Evolutionary conservation across 192 early-diverging fungal species (phyloP).

Genomic region (Fimicolochytrium jonesii): DNA sequence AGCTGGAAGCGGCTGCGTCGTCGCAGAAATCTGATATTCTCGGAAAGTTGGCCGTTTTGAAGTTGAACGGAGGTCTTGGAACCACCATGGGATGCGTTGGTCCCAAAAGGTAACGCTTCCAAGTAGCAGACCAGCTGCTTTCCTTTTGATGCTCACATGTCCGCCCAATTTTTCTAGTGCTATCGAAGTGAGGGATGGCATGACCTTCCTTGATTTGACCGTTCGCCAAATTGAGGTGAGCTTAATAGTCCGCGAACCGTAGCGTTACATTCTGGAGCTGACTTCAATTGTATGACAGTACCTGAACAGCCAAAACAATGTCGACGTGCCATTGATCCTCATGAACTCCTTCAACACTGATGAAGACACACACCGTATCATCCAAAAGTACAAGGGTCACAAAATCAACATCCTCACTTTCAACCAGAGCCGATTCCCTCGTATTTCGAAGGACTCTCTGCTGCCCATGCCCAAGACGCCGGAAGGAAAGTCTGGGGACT

Average conservation of each 20-base stretch:
- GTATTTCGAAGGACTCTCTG: constrained; percentile 88
- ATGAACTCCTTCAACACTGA: constrained; percentile 99
- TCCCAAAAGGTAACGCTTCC: constrained; percentile 86
- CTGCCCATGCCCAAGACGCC: constrained; percentile 76
- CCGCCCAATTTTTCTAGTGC: constrained; percentile 55
- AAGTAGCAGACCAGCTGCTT: too few relatives aligned
- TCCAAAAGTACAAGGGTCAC: constrained; percentile 95
- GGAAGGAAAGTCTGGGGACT: constrained; percentile 61
- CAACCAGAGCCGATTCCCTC: constrained; percentile 94
- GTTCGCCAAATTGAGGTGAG: constrained; percentile 94
- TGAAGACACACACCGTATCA: constrained; percentile 92
- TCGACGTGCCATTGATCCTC: constrained; percentile 92
- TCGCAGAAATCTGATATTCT: constrained; percentile 46
- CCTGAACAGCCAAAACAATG: constrained; percentile 82
- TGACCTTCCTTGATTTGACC: constrained; percentile 97
- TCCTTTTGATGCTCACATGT: too few relatives aligned
- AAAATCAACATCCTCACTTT: constrained; percentile 93
- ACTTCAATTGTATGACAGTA: constrained; percentile 65
- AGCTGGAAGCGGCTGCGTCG: constrained; percentile 47
- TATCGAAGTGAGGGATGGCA: constrained; percentile 96
- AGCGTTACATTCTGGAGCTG: not conserved
- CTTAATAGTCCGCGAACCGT: not conserved
- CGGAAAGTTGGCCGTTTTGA: constrained; percentile 93
- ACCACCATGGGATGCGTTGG: constrained; percentile 99
- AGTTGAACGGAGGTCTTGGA: constrained; percentile 97